phyloP scores from a whole-genome alignment of 202 grass and related monocot genomes.

The Sporobolus alterniflorus region DNA sequence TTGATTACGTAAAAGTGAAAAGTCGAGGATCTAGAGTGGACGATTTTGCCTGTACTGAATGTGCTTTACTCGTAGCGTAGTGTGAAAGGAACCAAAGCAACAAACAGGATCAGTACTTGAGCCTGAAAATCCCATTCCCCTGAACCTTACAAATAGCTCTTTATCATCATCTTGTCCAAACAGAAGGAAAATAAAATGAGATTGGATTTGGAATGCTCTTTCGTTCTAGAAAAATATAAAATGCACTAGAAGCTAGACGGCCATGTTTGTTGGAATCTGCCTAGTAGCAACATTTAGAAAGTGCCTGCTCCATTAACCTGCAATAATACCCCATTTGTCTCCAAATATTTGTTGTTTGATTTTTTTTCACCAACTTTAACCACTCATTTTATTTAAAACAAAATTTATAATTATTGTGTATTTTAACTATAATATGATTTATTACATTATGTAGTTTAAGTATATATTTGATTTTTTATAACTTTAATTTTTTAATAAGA shows the following conservation, averaged over 20 bases:
- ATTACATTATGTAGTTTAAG: too few species aligned
- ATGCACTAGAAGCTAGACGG: slow-evolving; percentile 26
- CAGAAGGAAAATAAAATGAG: background rate
- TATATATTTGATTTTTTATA: too few species aligned
- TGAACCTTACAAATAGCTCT: background rate
- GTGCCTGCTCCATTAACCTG: slow-evolving; percentile 42
- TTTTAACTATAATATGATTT: too few species aligned
- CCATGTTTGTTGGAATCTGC: slow-evolving; percentile 43
- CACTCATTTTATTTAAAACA: too few species aligned
- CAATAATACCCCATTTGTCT: slow-evolving; percentile 25
- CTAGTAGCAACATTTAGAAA: slow-evolving; percentile 46
- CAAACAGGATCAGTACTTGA: background rate
- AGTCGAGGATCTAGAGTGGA: slow-evolving; percentile 22
- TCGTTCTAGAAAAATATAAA: background rate
- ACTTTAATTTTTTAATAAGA: too few species aligned
- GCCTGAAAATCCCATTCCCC: background rate
- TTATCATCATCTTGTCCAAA: background rate
- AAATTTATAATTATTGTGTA: too few species aligned
- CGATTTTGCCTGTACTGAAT: slow-evolving; percentile 35
- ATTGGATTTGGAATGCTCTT: background rate
- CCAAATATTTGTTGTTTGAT: too few species aligned
- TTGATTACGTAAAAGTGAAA: slow-evolving; percentile 18
- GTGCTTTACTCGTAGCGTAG: background rate
- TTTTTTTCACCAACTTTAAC: too few species aligned
- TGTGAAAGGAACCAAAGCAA: slow-evolving; percentile 11